Percentiles rank a stretch among this genome's conserved stretches.
Conservation (phyloP, 805 yeast species). For the Ogataea neopini region DNA sequence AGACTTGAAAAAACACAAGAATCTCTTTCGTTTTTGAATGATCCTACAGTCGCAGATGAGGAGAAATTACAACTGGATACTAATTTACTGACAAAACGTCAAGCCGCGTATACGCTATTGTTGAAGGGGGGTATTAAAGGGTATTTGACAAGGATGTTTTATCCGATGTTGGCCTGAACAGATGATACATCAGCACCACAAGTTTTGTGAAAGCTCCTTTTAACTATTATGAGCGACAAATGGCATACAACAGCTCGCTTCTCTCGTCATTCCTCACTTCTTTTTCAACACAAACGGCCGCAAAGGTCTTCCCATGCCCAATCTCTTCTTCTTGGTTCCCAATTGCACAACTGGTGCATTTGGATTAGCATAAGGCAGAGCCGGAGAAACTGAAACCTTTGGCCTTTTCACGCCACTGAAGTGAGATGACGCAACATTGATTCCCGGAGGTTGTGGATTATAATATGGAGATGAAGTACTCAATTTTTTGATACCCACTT, state of each 20-base stretch:
- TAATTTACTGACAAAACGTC: conserved; percentile 14
- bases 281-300: conserved; percentile 19
- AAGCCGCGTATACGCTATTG: conserved; percentile 18
- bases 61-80: conserved; percentile 3
- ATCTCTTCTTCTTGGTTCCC: conserved; percentile 19
- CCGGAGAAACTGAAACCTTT: conserved; percentile 6
- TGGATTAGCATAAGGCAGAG: neutral
- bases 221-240: too few relatives aligned
- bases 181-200: too few relatives aligned
- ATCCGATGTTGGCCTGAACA: conserved; percentile 28
- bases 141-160: conserved; percentile 24
- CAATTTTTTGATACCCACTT: neutral
- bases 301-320: conserved; percentile 32
- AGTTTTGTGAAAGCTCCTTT: too few relatives aligned
- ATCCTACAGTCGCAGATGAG: neutral
- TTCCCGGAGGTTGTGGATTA: neutral
- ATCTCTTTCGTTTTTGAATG: conserved; percentile 7
- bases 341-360: neutral
- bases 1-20: conserved; percentile 20
- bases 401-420: neutral
- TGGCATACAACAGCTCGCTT: too few relatives aligned
- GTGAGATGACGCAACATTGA: neutral
- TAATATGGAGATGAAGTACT: neutral
- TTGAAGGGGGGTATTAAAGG: conserved; percentile 19
- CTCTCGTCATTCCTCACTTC: conserved; percentile 1